Evolutionary conservation across 495 filamentous ascomycete genomes (phyloP).

Genomic region (Penicillium arizonense): DNA sequence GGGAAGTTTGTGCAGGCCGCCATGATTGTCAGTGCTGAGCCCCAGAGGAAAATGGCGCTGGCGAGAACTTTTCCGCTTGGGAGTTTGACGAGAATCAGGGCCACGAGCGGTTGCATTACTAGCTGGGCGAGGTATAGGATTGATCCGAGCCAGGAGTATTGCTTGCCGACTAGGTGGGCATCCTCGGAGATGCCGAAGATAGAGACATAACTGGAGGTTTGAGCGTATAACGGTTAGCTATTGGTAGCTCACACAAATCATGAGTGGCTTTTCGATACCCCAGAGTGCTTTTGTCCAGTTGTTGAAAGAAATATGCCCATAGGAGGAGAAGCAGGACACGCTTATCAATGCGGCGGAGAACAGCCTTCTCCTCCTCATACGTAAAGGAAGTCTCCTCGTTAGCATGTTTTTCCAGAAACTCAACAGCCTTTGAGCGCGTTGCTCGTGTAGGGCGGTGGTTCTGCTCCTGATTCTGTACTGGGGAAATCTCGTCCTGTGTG

Average conservation of each 20-base stretch:
- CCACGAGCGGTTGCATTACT: slow-evolving; percentile 25
- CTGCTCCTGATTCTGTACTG: background rate
- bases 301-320: slow-evolving; percentile 41
- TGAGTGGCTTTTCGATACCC: background rate
- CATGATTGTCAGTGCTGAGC: slow-evolving; percentile 54
- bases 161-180: slow-evolving; percentile 36
- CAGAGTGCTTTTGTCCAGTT: slow-evolving; percentile 53
- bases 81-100: slow-evolving; percentile 24
- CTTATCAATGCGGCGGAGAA: slow-evolving; percentile 46
- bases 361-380: slow-evolving; percentile 44
- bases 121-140: slow-evolving; percentile 47
- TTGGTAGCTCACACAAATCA: too few species aligned
- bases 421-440: slow-evolving; percentile 10
- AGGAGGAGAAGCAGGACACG: slow-evolving; percentile 42
- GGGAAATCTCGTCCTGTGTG: background rate
- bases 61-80: slow-evolving; percentile 46
- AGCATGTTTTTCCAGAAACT: slow-evolving; percentile 16
- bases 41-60: slow-evolving; percentile 42
- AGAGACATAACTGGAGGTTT: slow-evolving; percentile 36
- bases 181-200: slow-evolving; percentile 44
- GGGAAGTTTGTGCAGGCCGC: slow-evolving; percentile 51
- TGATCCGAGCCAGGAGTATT: slow-evolving; percentile 49
- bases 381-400: slow-evolving; percentile 30
- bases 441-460: background rate
- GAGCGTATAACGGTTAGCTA: too few species aligned